Conservation (phyloP, 176 grass and related monocot species). For the Aegilops bicornis region DNA sequence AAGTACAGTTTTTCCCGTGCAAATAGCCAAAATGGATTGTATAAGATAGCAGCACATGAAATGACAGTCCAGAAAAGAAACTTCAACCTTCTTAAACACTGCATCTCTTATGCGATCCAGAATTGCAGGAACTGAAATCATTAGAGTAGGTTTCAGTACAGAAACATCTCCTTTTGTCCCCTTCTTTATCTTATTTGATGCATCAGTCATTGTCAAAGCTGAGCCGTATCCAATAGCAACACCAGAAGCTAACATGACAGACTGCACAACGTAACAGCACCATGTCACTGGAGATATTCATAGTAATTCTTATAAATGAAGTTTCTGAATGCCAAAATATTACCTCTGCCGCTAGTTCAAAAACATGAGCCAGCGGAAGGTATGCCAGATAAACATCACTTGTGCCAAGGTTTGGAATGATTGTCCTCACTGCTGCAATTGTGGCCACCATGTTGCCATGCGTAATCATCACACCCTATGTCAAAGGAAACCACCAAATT, state of each 20-base stretch:
- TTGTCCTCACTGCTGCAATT: slow-evolving; percentile 69
- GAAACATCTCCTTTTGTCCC: slow-evolving; percentile 93
- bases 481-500: slow-evolving; percentile 20
- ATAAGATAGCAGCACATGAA: not conserved
- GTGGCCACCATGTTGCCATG: slow-evolving; percentile 85
- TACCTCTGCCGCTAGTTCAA: slow-evolving; percentile 86
- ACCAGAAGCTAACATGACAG: slow-evolving; percentile 85
- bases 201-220: slow-evolving; percentile 82
- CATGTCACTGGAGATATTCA: not conserved
- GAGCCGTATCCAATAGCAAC: slow-evolving; percentile 73
- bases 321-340: slow-evolving; percentile 3
- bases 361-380: slow-evolving; percentile 88
- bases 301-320: not conserved
- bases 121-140: slow-evolving; percentile 89
- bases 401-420: slow-evolving; percentile 61
- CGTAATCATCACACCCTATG: slow-evolving; percentile 88
- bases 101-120: slow-evolving; percentile 81
- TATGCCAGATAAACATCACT: slow-evolving; percentile 75
- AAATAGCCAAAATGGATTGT: slow-evolving; percentile 12
- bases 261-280: slow-evolving; percentile 46
- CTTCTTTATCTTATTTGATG: slow-evolving; percentile 92
- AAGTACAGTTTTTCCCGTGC: not conserved
- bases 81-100: slow-evolving; percentile 74
- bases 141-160: slow-evolving; percentile 69
- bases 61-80: slow-evolving; percentile 27